Conservation (phyloP, 1,284 basidiomycete genomes). For the Puccinia horiana region DNA sequence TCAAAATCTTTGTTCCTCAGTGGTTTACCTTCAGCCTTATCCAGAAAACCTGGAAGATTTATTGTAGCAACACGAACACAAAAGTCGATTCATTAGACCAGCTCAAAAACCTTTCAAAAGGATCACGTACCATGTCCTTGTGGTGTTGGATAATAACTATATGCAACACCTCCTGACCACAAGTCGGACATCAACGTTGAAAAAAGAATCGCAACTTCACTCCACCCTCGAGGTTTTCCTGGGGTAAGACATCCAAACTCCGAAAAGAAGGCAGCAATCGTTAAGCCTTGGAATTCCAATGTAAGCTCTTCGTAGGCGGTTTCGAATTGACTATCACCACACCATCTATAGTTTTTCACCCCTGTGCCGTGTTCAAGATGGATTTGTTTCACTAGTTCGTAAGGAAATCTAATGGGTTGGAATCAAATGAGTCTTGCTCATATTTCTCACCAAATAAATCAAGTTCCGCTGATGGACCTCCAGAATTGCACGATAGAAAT, state of each 20-base stretch:
- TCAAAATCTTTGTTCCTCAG: slow-evolving; percentile 2
- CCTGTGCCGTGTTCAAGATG: not conserved
- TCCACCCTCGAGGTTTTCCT: slow-evolving; percentile 2
- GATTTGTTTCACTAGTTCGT: not conserved
- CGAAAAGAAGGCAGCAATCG: slow-evolving; percentile 18
- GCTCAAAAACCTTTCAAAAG: not conserved
- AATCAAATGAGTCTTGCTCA: not conserved
- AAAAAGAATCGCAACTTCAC: not conserved
- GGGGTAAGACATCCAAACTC: slow-evolving; percentile 20
- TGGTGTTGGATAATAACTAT: slow-evolving; percentile 22
- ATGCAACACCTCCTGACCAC: slow-evolving; percentile 22
- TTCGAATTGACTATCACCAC: slow-evolving; percentile 23
- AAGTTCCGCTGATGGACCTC: slow-evolving; percentile 10
- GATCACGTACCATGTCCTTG: not conserved
- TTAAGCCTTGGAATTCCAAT: slow-evolving; percentile 14
- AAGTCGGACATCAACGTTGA: slow-evolving; percentile 23
- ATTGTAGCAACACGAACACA: not conserved
- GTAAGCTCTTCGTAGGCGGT: slow-evolving; percentile 22
- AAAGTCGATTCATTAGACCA: not conserved
- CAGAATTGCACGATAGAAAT: slow-evolving; percentile 40
- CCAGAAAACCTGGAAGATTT: not conserved
- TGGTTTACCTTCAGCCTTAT: not conserved
- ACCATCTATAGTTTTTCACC: slow-evolving; percentile 34
- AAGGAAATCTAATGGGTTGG: not conserved
- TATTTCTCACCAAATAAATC: slow-evolving; percentile 41